These are phyloP conservation scores for Globisporangium yorkense DNA, from an alignment of 352 stramenopile genomes.

Conservation along the genomic window DNA sequence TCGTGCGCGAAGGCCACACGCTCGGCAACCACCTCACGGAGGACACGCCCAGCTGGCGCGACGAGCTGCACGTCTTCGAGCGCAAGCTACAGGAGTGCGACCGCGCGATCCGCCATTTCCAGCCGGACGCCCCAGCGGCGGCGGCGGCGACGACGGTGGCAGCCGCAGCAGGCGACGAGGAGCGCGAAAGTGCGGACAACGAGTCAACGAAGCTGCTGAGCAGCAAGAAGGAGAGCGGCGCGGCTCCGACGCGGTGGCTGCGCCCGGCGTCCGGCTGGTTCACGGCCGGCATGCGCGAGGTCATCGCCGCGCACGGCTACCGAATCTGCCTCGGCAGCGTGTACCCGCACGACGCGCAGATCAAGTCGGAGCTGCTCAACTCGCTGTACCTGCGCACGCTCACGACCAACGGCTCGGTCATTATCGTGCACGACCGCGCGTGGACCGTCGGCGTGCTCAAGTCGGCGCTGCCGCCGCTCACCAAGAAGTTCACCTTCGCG, in stretches of 20 bases:
- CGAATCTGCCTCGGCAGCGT: constrained; percentile 82
- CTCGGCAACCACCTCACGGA: constrained; percentile 82
- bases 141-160: not conserved
- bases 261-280: constrained; percentile 84
- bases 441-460: constrained; percentile 76
- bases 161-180: constrained; percentile 7
- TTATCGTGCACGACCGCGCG: constrained; percentile 80
- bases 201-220: constrained; percentile 20
- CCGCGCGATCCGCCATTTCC: constrained; percentile 44
- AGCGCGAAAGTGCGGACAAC: constrained; percentile 2
- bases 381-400: constrained; percentile 44
- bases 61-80: constrained; percentile 79
- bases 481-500: constrained; percentile 52
- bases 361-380: constrained; percentile 65
- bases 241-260: constrained; percentile 46
- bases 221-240: not conserved
- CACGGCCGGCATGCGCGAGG: constrained; percentile 69
- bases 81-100: constrained; percentile 79
- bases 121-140: constrained; percentile 9
- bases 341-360: constrained; percentile 84
- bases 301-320: constrained; percentile 71
- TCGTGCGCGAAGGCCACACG: constrained; percentile 70
- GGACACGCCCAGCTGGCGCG: constrained; percentile 70
- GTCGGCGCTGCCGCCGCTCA: constrained; percentile 45
- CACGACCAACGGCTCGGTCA: constrained; percentile 63